Percentiles rank a stretch among this genome's conserved stretches.
These are phyloP conservation scores for Colletotrichum filicis DNA, from an alignment of 2,329 filamentous ascomycete genomes.

Conservation along the genomic window DNA sequence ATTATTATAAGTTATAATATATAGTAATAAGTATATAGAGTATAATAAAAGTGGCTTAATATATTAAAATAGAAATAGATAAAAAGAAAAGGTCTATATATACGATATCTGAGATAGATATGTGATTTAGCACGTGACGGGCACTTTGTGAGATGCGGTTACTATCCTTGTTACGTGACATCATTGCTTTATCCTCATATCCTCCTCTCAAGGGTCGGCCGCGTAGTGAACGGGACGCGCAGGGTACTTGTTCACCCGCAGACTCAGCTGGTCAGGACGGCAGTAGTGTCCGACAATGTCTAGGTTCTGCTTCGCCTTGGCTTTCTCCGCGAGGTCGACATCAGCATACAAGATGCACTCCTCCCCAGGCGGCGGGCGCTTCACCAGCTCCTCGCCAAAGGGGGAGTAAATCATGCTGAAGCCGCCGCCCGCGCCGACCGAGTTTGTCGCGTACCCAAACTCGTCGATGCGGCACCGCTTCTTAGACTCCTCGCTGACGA, in stretches of 20 bases:
- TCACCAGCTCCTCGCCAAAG: slow-evolving; percentile 41
- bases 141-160: too few species aligned
- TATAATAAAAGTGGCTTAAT: too few species aligned
- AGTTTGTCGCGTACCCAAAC: slow-evolving; percentile 21
- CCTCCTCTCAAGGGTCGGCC: slow-evolving; percentile 11
- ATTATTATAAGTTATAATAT: too few species aligned
- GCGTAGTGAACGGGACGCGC: slow-evolving; percentile 21
- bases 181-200: background rate
- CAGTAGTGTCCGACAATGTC: slow-evolving; percentile 45
- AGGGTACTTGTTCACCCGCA: slow-evolving; percentile 26
- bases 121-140: too few species aligned
- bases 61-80: too few species aligned
- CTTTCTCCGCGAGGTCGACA: slow-evolving; percentile 44
- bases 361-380: slow-evolving; percentile 39
- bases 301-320: slow-evolving; percentile 28
- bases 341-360: slow-evolving; percentile 51
- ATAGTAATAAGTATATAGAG: too few species aligned
- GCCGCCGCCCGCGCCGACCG: slow-evolving; percentile 38
- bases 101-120: too few species aligned
- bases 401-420: slow-evolving; percentile 47
- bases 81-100: too few species aligned
- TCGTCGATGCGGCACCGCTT: slow-evolving; percentile 37
- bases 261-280: slow-evolving; percentile 50
- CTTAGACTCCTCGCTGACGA: slow-evolving; percentile 51
- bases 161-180: too few species aligned